phyloP scores from a whole-genome alignment of 2,329 filamentous ascomycete genomes.

The Drechslerella stenobrocha region DNA sequence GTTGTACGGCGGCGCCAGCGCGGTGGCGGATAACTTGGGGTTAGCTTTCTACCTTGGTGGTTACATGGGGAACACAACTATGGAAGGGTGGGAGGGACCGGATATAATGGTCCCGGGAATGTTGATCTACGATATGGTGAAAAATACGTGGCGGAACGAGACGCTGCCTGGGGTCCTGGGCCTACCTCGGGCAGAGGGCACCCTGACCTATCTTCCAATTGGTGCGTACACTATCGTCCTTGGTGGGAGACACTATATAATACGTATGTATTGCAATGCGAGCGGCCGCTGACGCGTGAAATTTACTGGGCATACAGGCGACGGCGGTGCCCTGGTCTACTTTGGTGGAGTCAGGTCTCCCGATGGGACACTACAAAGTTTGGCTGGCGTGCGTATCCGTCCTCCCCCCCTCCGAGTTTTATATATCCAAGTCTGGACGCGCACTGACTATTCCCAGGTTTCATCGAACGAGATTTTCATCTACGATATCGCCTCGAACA shows the following conservation, averaged over 20 bases:
- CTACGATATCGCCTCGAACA: constrained; percentile 64
- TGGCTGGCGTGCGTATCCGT: constrained; percentile 9
- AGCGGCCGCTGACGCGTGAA: background rate
- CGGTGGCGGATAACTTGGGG: constrained; percentile 62
- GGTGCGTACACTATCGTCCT: background rate
- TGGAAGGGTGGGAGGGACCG: constrained; percentile 60
- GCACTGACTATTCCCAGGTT: constrained; percentile 4
- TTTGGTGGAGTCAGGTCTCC: constrained; percentile 63
- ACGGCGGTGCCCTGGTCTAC: constrained; percentile 65
- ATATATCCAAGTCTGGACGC: no score
- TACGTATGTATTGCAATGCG: background rate
- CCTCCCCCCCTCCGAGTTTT: no score
- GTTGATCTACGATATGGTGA: constrained; percentile 63
- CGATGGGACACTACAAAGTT: background rate
- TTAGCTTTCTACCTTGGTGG: constrained; percentile 67
- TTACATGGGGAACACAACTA: constrained; percentile 63
- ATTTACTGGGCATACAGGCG: constrained; percentile 55
- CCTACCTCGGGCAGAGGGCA: constrained; percentile 64
- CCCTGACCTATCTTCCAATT: constrained; percentile 65
- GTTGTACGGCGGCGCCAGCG: constrained; percentile 64
- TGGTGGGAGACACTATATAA: background rate
- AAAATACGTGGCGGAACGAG: constrained; percentile 61
- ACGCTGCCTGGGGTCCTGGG: constrained; percentile 62
- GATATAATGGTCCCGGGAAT: constrained; percentile 61
- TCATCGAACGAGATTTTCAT: constrained; percentile 56